A percentile compares a stretch with the other conserved stretches of the same genome.
These are phyloP conservation scores for Ogataea nakhonphanomensis DNA, from an alignment of 805 yeast species.

Conservation along the genomic window DNA sequence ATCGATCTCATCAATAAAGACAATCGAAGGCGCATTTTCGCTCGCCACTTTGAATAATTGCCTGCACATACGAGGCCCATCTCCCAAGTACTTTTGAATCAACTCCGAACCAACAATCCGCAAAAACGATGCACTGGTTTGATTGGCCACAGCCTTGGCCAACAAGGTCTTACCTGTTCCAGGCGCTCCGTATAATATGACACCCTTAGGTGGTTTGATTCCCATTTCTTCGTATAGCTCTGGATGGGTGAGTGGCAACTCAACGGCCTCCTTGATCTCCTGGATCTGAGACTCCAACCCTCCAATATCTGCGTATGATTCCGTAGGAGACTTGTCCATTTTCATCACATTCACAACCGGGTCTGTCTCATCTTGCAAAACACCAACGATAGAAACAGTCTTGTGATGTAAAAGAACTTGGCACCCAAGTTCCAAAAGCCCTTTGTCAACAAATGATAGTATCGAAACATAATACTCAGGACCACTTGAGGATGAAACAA, in stretches of 20 bases:
- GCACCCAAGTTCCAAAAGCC: constrained; percentile 93
- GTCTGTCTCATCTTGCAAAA: constrained; percentile 95
- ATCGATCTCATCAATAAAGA: constrained; percentile 96
- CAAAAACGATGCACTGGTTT: constrained; percentile 92
- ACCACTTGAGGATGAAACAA: constrained; percentile 92
- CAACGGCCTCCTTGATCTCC: constrained; percentile 96
- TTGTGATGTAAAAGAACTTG: constrained; percentile 93
- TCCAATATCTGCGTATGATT: constrained; percentile 94
- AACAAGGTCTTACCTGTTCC: constrained; percentile 99
- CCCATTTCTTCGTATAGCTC: constrained; percentile 97
- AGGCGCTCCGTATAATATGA: constrained; percentile 94
- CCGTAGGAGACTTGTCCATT: constrained; percentile 95
- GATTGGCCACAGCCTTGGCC: constrained; percentile 98
- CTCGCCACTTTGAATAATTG: constrained; percentile 96
- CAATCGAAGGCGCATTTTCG: constrained; percentile 97
- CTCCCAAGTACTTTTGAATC: constrained; percentile 95
- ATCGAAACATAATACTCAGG: constrained; percentile 97
- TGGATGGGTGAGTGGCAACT: constrained; percentile 91
- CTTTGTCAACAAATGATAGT: constrained; percentile 95
- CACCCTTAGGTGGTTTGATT: constrained; percentile 99
- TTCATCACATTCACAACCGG: constrained; percentile 98
- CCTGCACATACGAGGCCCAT: constrained; percentile 92
- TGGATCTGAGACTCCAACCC: constrained; percentile 95
- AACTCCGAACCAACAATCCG: constrained; percentile 97
- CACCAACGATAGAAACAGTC: constrained; percentile 95